Evolutionary conservation across 2,329 filamentous ascomycete species (phyloP).

Genomic region (Tolypocladium guangdongense): DNA sequence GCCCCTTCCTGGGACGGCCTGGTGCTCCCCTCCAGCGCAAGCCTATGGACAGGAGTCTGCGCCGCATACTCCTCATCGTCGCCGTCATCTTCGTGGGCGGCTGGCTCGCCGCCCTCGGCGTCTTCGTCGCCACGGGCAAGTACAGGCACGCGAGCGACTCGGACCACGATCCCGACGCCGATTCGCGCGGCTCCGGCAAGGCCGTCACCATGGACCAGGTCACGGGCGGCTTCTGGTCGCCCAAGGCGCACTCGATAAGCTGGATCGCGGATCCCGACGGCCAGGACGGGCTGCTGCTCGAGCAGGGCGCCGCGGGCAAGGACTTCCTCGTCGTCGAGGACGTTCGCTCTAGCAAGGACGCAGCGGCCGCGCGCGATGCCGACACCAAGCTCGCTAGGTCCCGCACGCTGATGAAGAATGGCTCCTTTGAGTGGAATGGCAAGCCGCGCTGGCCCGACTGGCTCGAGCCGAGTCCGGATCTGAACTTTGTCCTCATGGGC

Average conservation of each 20-base stretch:
- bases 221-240: constrained; percentile 51
- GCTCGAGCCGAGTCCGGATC: constrained; percentile 67
- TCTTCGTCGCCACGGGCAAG: constrained; percentile 54
- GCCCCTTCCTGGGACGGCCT: constrained; percentile 36
- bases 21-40: constrained; percentile 28
- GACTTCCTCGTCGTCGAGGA: constrained; percentile 82
- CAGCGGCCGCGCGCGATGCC: constrained; percentile 21
- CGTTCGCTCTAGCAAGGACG: constrained; percentile 42
- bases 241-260: constrained; percentile 54
- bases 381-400: constrained; percentile 31
- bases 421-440: constrained; percentile 49
- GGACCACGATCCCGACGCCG: constrained; percentile 59
- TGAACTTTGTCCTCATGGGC: constrained; percentile 77
- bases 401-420: constrained; percentile 64
- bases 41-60: constrained; percentile 55
- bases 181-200: constrained; percentile 54
- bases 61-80: constrained; percentile 50
- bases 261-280: constrained; percentile 68
- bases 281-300: constrained; percentile 76
- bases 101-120: constrained; percentile 57
- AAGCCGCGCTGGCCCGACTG: constrained; percentile 44
- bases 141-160: constrained; percentile 53
- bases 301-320: constrained; percentile 52
- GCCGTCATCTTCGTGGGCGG: constrained; percentile 49
- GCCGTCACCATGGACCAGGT: constrained; percentile 64